Percentiles rank a stretch among this genome's conserved stretches.
These are phyloP conservation scores for Leccinum fallax DNA, from an alignment of 1,284 basidiomycete species.

Conservation along the genomic window DNA sequence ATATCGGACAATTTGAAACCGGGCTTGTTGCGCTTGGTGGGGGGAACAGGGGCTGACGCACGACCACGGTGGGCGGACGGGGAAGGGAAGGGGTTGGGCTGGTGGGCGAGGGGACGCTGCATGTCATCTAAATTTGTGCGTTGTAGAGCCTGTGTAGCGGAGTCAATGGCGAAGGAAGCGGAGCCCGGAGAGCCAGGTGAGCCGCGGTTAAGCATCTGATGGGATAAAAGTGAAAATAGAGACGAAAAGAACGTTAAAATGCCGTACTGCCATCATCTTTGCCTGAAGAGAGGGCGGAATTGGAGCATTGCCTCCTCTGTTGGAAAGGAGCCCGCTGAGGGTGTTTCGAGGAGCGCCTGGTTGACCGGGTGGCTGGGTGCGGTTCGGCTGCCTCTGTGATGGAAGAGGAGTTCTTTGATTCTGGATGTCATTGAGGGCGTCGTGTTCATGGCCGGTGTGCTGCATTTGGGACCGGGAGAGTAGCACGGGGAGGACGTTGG, in stretches of 20 bases:
- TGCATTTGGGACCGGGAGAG: constrained; percentile 23
- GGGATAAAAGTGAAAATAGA: constrained; percentile 7
- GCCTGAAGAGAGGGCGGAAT: constrained; percentile 90
- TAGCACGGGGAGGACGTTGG: constrained; percentile 10
- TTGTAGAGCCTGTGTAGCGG: constrained; percentile 43
- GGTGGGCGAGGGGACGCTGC: constrained; percentile 27
- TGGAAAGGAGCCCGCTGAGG: constrained; percentile 46
- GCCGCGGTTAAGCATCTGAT: constrained; percentile 58
- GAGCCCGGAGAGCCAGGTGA: constrained; percentile 21
- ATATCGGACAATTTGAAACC: constrained; percentile 68
- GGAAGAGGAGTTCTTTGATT: constrained; percentile 2
- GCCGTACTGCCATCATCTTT: constrained; percentile 85
- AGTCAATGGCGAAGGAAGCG: constrained; percentile 38
- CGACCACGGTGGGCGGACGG: constrained; percentile 36
- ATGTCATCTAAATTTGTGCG: constrained; percentile 38
- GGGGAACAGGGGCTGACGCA: constrained; percentile 40
- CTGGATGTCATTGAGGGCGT: constrained; percentile 3
- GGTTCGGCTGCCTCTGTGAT: constrained; percentile 17
- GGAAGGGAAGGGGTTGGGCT: constrained; percentile 32
- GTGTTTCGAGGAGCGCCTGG: constrained; percentile 26
- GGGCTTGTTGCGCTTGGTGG: constrained; percentile 57
- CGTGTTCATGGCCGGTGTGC: constrained; percentile 17
- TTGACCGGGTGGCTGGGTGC: constrained; percentile 20
- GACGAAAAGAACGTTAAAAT: neutral
- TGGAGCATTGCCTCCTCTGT: constrained; percentile 52